phyloP scores from a whole-genome alignment of 305 asterid species.

The Petunia hybrid region DNA sequence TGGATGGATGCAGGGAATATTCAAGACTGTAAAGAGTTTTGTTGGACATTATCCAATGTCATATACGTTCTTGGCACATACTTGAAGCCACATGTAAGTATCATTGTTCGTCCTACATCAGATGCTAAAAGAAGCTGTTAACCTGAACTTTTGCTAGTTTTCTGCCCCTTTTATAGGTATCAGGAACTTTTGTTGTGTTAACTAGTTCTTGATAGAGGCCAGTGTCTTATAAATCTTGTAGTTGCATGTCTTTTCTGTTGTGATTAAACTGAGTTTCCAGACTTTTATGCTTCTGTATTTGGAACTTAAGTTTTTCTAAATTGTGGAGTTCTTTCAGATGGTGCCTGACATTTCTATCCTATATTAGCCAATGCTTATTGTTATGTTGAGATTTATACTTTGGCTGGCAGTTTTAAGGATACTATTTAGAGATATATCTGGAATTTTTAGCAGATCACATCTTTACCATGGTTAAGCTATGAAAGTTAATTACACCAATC shows the following conservation, averaged over 20 bases:
- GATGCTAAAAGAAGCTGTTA: constrained; percentile 13
- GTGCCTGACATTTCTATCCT: background rate
- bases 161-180: background rate
- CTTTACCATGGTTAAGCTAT: background rate
- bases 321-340: background rate
- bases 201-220: background rate
- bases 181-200: background rate
- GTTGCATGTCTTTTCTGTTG: background rate
- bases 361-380: background rate
- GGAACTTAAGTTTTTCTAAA: constrained; percentile 24
- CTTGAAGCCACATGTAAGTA: constrained; percentile 94
- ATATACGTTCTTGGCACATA: constrained; percentile 84
- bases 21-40: constrained; percentile 81
- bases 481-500: constrained; percentile 2
- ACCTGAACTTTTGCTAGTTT: background rate
- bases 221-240: background rate
- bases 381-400: background rate
- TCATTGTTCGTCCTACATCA: constrained; percentile 10
- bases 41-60: constrained; percentile 62
- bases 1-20: constrained; percentile 68
- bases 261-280: background rate
- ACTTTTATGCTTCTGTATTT: background rate
- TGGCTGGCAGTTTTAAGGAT: constrained; percentile 5
- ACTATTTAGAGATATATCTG: background rate
- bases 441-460: constrained; percentile 22